These are phyloP conservation scores for Tolypocladium capitatum DNA, from an alignment of 2,329 filamentous ascomycete genomes.

Conservation along the genomic window DNA sequence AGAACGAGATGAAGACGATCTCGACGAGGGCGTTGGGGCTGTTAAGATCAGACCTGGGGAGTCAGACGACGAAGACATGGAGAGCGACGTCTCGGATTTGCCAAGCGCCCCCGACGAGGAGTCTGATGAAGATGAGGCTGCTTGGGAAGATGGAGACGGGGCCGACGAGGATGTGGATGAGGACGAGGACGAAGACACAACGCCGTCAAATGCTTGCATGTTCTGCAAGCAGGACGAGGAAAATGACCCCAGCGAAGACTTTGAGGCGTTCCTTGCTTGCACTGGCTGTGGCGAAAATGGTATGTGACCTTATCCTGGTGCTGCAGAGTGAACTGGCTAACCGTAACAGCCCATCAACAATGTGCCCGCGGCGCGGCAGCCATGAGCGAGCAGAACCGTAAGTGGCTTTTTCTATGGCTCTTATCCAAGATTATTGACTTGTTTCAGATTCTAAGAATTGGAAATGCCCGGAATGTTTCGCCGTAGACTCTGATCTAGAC, in stretches of 20 bases:
- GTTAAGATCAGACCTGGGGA: conserved; percentile 43
- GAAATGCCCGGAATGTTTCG: conserved; percentile 38
- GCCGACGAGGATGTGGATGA: conserved; percentile 45
- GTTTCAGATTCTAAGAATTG: conserved; percentile 27
- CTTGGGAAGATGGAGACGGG: conserved; percentile 43
- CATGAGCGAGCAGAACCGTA: conserved; percentile 20
- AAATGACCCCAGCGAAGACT: conserved; percentile 68
- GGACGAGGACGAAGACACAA: conserved; percentile 42
- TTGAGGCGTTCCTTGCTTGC: conserved; percentile 67
- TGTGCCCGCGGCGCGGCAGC: conserved; percentile 59
- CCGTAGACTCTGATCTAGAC: conserved; percentile 17
- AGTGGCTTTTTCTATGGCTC: conserved; percentile 1
- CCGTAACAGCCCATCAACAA: conserved; percentile 68
- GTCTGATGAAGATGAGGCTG: conserved; percentile 5
- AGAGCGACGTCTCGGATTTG: conserved; percentile 31
- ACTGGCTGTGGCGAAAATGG: conserved; percentile 68
- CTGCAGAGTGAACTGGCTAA: conserved; percentile 21
- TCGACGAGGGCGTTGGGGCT: conserved; percentile 42
- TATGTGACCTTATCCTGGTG: conserved; percentile 33
- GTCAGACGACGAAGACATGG: conserved; percentile 35
- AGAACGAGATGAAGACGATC: conserved; percentile 23
- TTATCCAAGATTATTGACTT: conserved; percentile 10
- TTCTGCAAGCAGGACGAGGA: conserved; percentile 79
- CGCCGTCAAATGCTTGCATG: conserved; percentile 36
- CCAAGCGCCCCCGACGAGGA: conserved; percentile 31